Conservation (phyloP, 768 basidiomycete species). For the Tylopilus vinaceipallidus region DNA sequence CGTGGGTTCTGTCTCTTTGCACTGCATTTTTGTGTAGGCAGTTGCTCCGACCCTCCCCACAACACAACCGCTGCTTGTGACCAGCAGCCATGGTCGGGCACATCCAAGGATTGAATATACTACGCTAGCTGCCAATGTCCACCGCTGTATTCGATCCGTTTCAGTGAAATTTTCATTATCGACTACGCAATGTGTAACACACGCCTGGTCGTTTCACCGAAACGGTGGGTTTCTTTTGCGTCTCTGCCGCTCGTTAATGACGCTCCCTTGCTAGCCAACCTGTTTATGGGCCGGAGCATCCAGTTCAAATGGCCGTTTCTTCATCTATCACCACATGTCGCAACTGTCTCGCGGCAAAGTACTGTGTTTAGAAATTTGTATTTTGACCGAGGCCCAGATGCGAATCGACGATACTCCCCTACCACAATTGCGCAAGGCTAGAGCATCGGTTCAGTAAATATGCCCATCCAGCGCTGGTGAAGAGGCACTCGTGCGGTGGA, state of each 20-base stretch:
- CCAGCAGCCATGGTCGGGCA: not conserved
- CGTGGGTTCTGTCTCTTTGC: not conserved
- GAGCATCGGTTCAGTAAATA: not conserved
- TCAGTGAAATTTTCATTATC: not conserved
- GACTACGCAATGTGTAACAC: not conserved
- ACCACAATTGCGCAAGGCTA: not conserved
- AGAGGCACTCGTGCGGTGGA: not conserved
- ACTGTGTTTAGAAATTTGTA: not conserved
- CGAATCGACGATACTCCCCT: not conserved
- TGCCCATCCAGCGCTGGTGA: not conserved
- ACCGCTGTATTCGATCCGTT: not conserved
- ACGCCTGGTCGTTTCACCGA: not conserved
- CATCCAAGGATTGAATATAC: not conserved
- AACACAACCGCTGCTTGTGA: not conserved
- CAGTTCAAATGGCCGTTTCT: not conserved
- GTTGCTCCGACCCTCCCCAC: not conserved
- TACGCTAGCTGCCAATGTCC: not conserved
- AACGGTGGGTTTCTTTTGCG: not conserved
- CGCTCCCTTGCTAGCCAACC: not conserved
- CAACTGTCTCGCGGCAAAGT: not conserved
- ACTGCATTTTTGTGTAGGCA: not conserved
- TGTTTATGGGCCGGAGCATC: not conserved
- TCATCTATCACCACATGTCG: not conserved
- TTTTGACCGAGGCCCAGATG: not conserved
- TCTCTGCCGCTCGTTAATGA: not conserved